Evolutionary conservation across 176 grass and related monocot species (phyloP), one percentile per base, ranked within the genome.

Genomic region (Dactylis glomerata): DNA sequence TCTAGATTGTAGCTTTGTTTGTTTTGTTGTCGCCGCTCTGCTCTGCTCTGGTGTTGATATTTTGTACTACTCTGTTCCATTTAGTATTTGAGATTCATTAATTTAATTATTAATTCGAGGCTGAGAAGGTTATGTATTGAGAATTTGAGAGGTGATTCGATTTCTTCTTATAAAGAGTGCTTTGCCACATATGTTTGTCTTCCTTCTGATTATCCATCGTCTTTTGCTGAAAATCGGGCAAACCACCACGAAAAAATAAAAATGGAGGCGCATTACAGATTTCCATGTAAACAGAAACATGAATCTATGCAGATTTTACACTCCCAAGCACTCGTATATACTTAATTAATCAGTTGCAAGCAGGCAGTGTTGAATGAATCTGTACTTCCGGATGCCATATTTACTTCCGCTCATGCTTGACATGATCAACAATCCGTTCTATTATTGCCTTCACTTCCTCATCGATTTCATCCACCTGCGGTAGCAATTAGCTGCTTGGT

Each of bases 401-500:
- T 58, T 72, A 37, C 67, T 82, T 41, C 1, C n/a, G 42, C 15
- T 61, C 37, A 3, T 70, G 26, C 70, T 83, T 87, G 55, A n/a
- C 49, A 70, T 73, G 67, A 13, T 86, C 61, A n/a, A 38, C 16
- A 24, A 81, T 82, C 8, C 81, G 67, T 64, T 88, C 74, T 13
- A 90, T 62, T 0, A 92, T 72, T 5, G 72, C 64, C 84, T 87
- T 86, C 27, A 94, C 52, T 8, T 86, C 85, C 50, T 92, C 92
- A 42, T 92, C 87, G 23, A 92, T 86, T 56, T 85, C 84, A 30
- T 94, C 82, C 0, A 86, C 84, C 89, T 92, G 68, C 2, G 81
- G 23, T 13, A 81, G 26, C 56, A 55, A 36, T 22, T 28, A 22
- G 6, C 13, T 38, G 6, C 17, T 47, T 52, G 2, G 0, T 16